phyloP scores from a whole-genome alignment of 768 basidiomycete species.

The Boletus bicolor region DNA sequence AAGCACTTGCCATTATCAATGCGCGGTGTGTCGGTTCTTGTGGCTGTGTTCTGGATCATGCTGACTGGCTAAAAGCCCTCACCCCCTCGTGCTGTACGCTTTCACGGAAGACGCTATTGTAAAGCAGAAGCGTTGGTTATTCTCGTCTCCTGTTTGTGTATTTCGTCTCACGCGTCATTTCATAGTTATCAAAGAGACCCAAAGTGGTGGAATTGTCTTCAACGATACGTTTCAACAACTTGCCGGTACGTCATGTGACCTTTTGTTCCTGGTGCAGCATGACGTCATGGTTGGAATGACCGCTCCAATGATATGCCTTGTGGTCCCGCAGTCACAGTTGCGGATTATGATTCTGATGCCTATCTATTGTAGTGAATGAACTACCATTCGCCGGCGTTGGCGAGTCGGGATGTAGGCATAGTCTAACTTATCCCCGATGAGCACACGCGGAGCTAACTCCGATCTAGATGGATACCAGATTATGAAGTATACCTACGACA shows the following conservation, averaged over 20 bases:
- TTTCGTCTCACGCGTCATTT: neutral
- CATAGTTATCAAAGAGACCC: slow-evolving; percentile 52
- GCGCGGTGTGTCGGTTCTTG: slow-evolving; percentile 38
- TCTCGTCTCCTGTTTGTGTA: neutral
- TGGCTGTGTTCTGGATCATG: neutral
- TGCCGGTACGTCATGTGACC: slow-evolving; percentile 33
- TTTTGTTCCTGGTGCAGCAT: neutral
- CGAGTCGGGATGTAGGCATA: slow-evolving; percentile 58
- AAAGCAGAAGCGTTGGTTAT: slow-evolving; percentile 38
- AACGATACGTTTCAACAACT: slow-evolving; percentile 63
- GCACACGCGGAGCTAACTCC: neutral
- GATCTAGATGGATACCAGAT: slow-evolving; percentile 51
- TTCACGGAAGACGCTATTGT: slow-evolving; percentile 50
- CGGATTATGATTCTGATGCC: neutral
- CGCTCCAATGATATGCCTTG: slow-evolving; percentile 5
- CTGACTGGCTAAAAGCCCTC: slow-evolving; percentile 37
- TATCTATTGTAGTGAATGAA: slow-evolving; percentile 27
- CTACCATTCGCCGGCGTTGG: slow-evolving; percentile 57
- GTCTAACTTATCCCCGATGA: neutral
- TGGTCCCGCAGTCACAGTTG: neutral
- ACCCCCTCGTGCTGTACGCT: slow-evolving; percentile 60
- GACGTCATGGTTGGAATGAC: slow-evolving; percentile 11
- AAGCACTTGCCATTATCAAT: slow-evolving; percentile 55
- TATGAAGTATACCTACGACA: slow-evolving; percentile 52
- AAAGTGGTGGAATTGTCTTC: slow-evolving; percentile 53